phyloP scores from a whole-genome alignment of 2,329 filamentous ascomycete species.

The Botrytis fabae region DNA sequence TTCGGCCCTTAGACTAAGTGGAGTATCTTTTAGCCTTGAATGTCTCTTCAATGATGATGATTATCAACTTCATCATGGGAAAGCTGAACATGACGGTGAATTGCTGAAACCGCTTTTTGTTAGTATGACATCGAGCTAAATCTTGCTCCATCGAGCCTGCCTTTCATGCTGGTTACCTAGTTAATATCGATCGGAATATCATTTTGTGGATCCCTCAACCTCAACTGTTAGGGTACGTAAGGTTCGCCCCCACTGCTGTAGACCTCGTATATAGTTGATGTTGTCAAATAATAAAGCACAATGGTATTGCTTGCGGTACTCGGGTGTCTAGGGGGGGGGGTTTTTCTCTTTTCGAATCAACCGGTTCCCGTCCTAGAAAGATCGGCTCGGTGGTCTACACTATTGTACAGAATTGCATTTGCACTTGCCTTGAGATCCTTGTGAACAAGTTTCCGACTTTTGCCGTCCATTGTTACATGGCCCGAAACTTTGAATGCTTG shows the following conservation, averaged over 20 bases:
- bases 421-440: not conserved
- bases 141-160: not conserved
- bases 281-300: not conserved
- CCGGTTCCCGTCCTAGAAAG: not conserved
- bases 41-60: constrained; percentile 6
- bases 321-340: not conserved
- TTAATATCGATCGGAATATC: not conserved
- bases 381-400: constrained; percentile 4
- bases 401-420: constrained; percentile 1
- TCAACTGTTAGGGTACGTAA: not conserved
- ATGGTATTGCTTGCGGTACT: not conserved
- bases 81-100: not conserved
- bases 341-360: not conserved
- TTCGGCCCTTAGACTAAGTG: constrained; percentile 1
- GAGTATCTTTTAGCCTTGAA: not conserved
- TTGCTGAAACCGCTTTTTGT: not conserved
- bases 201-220: not conserved
- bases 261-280: not conserved
- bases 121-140: constrained; percentile 17
- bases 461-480: not conserved
- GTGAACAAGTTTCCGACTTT: not conserved
- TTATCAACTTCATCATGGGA: constrained; percentile 7
- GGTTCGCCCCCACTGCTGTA: not conserved
- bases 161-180: not conserved
- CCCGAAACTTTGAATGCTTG: not conserved